These are phyloP conservation scores for Kluyveromyces sp. DNA, from an alignment of 1,139 yeast genomes.

Conservation along the genomic window DNA sequence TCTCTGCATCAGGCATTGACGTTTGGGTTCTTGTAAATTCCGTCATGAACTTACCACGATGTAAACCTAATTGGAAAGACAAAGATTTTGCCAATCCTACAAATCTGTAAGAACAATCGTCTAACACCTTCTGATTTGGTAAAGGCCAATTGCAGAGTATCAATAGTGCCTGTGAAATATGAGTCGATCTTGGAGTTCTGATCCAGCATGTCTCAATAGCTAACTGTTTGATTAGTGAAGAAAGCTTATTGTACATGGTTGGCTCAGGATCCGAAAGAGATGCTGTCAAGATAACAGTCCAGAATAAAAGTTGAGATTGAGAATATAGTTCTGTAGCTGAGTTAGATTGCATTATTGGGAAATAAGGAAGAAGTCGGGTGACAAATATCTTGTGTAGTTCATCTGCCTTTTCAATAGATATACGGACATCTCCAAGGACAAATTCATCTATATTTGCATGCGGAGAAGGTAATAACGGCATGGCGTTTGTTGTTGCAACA, in stretches of 20 bases:
- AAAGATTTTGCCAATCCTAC: conserved; percentile 79
- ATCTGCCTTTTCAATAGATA: conserved; percentile 60
- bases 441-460: conserved; percentile 47
- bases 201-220: conserved; percentile 94
- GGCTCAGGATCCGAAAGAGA: conserved; percentile 86
- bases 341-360: conserved; percentile 69
- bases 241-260: conserved; percentile 63
- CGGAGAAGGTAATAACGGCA: conserved; percentile 28
- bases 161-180: conserved; percentile 80
- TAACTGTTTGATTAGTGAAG: conserved; percentile 72
- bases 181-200: conserved; percentile 87
- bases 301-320: conserved; percentile 76
- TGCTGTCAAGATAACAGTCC: conserved; percentile 87
- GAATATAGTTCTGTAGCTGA: conserved; percentile 73
- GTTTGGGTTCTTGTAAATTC: conserved; percentile 90
- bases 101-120: conserved; percentile 85
- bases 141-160: conserved; percentile 86
- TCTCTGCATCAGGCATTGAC: conserved; percentile 80
- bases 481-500: conserved; percentile 25
- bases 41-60: conserved; percentile 83
- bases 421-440: conserved; percentile 62
- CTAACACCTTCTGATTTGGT: conserved; percentile 87
- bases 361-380: conserved; percentile 58
- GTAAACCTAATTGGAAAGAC: conserved; percentile 85
- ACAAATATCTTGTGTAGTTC: conserved; percentile 66